Conservation (phyloP, 75 land plant genomes). For the Selaginella moellendorffii region DNA sequence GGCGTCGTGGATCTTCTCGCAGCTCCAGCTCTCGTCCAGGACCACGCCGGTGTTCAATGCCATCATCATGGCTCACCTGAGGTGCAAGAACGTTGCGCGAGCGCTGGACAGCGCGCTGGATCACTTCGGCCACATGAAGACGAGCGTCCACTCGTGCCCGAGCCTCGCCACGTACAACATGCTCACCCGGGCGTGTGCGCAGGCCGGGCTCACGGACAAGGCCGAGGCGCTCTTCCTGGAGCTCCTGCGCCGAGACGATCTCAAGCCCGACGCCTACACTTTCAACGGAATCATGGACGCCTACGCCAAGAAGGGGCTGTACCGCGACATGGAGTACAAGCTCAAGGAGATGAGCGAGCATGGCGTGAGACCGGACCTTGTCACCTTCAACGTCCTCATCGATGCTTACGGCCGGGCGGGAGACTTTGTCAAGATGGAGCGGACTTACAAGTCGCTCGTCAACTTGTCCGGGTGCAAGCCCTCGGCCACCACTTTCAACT, state of each 20-base stretch:
- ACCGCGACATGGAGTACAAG: constrained; percentile 58
- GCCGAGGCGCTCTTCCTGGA: constrained; percentile 65
- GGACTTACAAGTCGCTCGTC: constrained; percentile 69
- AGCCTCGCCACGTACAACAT: constrained; percentile 84
- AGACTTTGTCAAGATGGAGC: constrained; percentile 79
- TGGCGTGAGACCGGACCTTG: constrained; percentile 53
- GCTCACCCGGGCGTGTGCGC: constrained; percentile 81
- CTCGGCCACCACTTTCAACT: constrained; percentile 60
- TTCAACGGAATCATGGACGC: constrained; percentile 94
- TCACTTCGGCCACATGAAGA: constrained; percentile 75
- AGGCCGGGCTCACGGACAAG: constrained; percentile 39
- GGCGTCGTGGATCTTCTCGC: constrained; percentile 82
- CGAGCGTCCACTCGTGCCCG: constrained; percentile 49
- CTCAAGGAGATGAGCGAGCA: constrained; percentile 44
- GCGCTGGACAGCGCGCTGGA: constrained; percentile 55
- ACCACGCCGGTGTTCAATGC: constrained; percentile 88
- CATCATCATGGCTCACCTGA: constrained; percentile 62
- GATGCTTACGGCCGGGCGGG: constrained; percentile 76
- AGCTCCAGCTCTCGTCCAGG: constrained; percentile 70
- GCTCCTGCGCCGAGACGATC: constrained; percentile 35
- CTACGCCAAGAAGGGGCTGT: constrained; percentile 76
- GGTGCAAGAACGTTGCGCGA: constrained; percentile 36
- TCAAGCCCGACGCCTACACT: constrained; percentile 55
- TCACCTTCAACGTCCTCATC: constrained; percentile 73
- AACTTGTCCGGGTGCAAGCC: constrained; percentile 52